Evolutionary conservation across 352 stramenopile species (phyloP).

Genomic region (Pelagophyceae sp.): DNA sequence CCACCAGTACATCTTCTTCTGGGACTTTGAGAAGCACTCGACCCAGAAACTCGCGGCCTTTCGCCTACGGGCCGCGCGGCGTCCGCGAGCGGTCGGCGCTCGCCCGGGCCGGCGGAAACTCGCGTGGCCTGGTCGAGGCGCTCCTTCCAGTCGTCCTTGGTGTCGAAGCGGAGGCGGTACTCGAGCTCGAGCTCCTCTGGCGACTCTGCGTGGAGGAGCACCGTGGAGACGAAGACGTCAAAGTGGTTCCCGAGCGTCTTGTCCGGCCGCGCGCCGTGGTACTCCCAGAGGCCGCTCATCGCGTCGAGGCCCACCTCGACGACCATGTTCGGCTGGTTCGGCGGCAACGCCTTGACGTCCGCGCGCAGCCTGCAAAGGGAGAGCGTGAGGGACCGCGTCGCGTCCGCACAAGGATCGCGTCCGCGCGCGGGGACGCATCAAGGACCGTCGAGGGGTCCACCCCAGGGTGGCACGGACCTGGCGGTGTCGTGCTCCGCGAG

Average conservation of each 20-base stretch:
- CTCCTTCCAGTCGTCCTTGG: not conserved
- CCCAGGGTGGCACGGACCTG: no score
- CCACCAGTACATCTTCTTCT: conserved; percentile 3
- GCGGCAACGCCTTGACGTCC: not conserved
- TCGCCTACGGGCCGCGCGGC: no score
- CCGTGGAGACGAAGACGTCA: conserved; percentile 13
- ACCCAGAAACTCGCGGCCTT: no score
- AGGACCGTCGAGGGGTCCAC: no score
- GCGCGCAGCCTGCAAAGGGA: conserved; percentile 10
- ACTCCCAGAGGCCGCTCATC: not conserved
- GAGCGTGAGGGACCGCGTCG: no score
- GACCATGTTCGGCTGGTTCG: not conserved
- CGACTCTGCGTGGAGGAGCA: conserved; percentile 12
- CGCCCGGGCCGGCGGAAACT: no score
- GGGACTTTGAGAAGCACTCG: conserved; percentile 8
- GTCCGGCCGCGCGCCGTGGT: conserved; percentile 10
- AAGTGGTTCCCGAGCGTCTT: conserved; percentile 11
- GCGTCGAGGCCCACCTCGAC: conserved; percentile 9
- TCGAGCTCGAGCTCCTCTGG: conserved; percentile 7
- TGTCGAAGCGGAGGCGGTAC: conserved; percentile 3
- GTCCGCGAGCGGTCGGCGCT: no score
- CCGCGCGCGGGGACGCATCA: no score
- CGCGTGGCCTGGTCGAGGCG: not conserved
- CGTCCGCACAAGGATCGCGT: no score
- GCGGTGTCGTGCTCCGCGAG: not conserved